These are phyloP conservation scores for Chrysopogon serrulatus DNA, from an alignment of 176 grass and related monocot species.

Conservation along the genomic window DNA sequence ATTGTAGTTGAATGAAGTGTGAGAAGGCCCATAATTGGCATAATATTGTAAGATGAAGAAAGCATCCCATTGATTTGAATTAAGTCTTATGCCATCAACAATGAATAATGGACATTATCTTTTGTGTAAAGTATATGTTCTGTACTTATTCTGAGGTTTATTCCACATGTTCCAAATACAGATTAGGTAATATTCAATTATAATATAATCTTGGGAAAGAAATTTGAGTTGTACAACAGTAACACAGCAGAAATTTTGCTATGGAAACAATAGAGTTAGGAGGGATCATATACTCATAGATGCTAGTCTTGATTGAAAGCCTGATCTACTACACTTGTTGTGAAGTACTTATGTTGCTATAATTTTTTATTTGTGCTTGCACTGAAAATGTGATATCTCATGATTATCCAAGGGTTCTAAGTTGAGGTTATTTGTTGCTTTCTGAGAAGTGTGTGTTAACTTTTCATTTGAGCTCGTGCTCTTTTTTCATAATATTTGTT, in stretches of 20 bases:
- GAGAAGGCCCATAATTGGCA: not conserved
- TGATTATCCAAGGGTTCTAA: not conserved
- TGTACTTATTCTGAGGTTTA: not conserved
- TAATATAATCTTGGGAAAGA: not conserved
- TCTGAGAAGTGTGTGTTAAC: not conserved
- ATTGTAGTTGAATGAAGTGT: not conserved
- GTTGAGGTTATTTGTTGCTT: not conserved
- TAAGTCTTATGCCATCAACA: not conserved
- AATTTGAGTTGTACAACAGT: not conserved
- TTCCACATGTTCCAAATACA: not conserved
- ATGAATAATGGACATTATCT: not conserved
- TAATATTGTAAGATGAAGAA: not conserved
- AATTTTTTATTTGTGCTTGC: not conserved
- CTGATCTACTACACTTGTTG: not conserved
- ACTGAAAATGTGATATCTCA: not conserved
- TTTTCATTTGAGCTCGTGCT: not conserved
- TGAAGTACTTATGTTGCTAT: not conserved
- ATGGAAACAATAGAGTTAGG: not conserved
- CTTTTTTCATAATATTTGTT: not conserved
- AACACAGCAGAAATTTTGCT: not conserved
- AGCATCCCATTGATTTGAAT: not conserved
- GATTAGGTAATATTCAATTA: not conserved
- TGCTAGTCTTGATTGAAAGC: not conserved
- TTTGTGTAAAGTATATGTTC: not conserved
- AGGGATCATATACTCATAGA: not conserved